Percentiles rank a stretch among this genome's conserved stretches.
phyloP scores from a whole-genome alignment of 2,329 filamentous ascomycete genomes.

The Fusarium sp. region DNA sequence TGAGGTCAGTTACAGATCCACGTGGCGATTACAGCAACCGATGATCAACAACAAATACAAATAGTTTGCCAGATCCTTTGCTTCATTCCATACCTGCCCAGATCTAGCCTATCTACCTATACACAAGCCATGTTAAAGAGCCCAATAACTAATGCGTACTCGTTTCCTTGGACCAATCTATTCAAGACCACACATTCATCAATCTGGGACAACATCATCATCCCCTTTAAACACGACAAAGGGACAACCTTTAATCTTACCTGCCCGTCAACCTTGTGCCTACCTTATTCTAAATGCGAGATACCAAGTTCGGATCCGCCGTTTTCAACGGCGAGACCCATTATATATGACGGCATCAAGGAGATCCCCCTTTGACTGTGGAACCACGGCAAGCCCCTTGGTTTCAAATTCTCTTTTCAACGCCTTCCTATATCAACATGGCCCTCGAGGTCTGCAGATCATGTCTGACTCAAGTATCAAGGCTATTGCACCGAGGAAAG shows the following conservation, averaged over 20 bases:
- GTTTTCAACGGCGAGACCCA: constrained; percentile 18
- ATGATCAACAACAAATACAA: too few relatives aligned
- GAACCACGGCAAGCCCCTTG: constrained; percentile 8
- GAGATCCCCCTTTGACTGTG: constrained; percentile 35
- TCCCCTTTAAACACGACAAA: constrained; percentile 23
- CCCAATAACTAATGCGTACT: too few relatives aligned
- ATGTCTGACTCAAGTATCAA: constrained; percentile 4
- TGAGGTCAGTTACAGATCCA: too few relatives aligned
- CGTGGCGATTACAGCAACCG: too few relatives aligned
- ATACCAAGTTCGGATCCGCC: constrained; percentile 33
- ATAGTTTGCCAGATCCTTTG: too few relatives aligned
- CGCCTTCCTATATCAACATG: constrained; percentile 12
- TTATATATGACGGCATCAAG: constrained; percentile 35
- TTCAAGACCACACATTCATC: not conserved
- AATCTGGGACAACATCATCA: constrained; percentile 13
- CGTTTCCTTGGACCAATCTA: too few relatives aligned
- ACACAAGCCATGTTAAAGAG: too few relatives aligned
- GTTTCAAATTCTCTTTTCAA: constrained; percentile 9
- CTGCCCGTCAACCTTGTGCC: constrained; percentile 4
- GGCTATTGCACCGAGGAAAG: not conserved
- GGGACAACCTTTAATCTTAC: constrained; percentile 12
- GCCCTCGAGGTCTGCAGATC: not conserved
- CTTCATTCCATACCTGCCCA: too few relatives aligned
- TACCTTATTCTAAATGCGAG: constrained; percentile 7
- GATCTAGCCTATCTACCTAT: too few relatives aligned